Percentiles rank a stretch among this genome's conserved stretches.
These are phyloP conservation scores for Thelonectria blattea DNA, from an alignment of 2,329 filamentous ascomycete genomes.

Conservation along the genomic window DNA sequence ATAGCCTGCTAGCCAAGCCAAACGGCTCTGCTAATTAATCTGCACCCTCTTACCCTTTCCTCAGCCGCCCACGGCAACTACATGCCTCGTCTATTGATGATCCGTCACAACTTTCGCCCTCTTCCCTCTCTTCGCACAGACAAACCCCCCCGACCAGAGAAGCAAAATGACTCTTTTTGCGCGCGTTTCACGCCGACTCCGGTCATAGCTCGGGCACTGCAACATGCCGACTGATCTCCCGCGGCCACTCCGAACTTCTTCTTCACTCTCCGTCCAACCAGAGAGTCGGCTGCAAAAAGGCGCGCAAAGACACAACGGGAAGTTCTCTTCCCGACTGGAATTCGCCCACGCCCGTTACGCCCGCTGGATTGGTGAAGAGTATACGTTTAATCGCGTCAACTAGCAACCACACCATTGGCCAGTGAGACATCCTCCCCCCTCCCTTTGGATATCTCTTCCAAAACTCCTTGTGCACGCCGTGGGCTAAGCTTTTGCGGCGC, in stretches of 20 bases:
- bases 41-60: background rate
- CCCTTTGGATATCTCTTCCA: background rate
- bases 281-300: no score
- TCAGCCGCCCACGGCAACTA: background rate
- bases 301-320: no score
- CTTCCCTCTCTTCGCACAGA: background rate
- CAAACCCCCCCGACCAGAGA: background rate
- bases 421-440: background rate
- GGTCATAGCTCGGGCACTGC: background rate
- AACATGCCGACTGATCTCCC: background rate
- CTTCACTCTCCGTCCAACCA: background rate
- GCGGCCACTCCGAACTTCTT: background rate
- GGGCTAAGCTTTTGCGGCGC: conserved; percentile 9
- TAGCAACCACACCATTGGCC: conserved; percentile 6
- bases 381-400: conserved; percentile 13
- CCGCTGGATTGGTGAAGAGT: background rate
- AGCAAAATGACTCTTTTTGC: background rate
- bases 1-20: background rate
- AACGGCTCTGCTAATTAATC: background rate
- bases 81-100: background rate
- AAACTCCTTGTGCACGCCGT: background rate
- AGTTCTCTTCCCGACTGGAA: background rate
- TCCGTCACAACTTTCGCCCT: background rate
- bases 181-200: background rate
- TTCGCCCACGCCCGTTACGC: background rate